Conservation (phyloP, 768 basidiomycete genomes). For the Ramaria sp. region DNA sequence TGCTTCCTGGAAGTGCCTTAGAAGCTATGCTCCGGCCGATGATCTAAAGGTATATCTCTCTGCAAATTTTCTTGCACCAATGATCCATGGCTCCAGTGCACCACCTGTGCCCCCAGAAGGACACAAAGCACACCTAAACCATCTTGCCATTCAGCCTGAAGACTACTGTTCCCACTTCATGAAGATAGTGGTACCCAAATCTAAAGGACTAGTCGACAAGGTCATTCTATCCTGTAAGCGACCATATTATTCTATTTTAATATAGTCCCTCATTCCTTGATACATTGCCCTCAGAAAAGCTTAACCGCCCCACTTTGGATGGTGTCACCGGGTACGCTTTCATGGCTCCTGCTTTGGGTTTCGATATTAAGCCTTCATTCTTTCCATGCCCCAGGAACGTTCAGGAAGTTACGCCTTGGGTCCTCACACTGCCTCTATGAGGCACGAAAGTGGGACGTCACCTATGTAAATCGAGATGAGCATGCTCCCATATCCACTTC, state of each 20-base stretch:
- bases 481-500: too few species aligned
- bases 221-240: too few species aligned
- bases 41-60: neutral
- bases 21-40: neutral
- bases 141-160: constrained; percentile 34
- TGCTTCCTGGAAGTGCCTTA: too few species aligned
- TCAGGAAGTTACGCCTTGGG: too few species aligned
- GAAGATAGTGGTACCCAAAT: constrained; percentile 28
- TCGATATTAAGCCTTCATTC: neutral
- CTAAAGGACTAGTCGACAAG: too few species aligned
- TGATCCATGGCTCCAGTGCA: too few species aligned
- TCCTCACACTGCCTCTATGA: constrained; percentile 18
- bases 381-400: neutral
- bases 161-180: constrained; percentile 39
- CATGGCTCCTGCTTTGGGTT: constrained; percentile 21
- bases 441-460: constrained; percentile 20
- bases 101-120: neutral
- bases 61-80: neutral
- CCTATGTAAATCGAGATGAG: constrained; percentile 14
- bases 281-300: constrained; percentile 25
- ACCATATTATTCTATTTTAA: too few species aligned
- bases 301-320: constrained; percentile 30
- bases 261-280: constrained; percentile 20
- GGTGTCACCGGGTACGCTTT: constrained; percentile 28
- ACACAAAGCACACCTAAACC: too few species aligned